Percentiles rank a stretch among this genome's conserved stretches.
phyloP scores from a whole-genome alignment of 2,329 filamentous ascomycete genomes.

The Botrytis elliptica region DNA sequence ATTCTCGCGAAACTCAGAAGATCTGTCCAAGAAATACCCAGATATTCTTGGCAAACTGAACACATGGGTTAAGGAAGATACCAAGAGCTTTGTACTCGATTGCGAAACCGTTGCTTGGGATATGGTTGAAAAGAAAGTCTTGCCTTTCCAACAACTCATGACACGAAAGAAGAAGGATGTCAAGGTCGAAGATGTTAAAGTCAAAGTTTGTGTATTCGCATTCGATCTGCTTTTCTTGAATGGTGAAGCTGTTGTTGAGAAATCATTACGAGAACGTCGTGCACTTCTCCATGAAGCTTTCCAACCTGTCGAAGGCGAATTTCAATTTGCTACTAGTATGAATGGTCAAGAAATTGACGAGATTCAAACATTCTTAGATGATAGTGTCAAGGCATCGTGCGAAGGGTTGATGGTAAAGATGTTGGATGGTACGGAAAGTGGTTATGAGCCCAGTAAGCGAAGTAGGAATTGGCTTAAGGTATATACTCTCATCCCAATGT shows the following conservation, averaged over 20 bases:
- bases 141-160: conserved; percentile 98
- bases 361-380: conserved; percentile 88
- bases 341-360: conserved; percentile 88
- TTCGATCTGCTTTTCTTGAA: conserved; percentile 95
- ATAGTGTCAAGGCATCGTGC: conserved; percentile 92
- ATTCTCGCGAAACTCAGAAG: conserved; percentile 96
- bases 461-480: conserved; percentile 98
- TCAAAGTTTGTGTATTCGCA: conserved; percentile 95
- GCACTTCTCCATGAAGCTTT: conserved; percentile 74
- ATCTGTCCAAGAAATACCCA: conserved; percentile 95
- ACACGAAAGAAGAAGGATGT: conserved; percentile 97
- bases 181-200: conserved; percentile 89
- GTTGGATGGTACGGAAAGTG: conserved; percentile 88
- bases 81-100: conserved; percentile 95
- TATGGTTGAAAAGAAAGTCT: conserved; percentile 86
- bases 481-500: conserved; percentile 32
- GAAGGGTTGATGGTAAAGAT: conserved; percentile 99
- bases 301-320: conserved; percentile 78
- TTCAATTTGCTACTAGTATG: conserved; percentile 83
- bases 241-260: conserved; percentile 84
- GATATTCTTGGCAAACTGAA: conserved; percentile 88
- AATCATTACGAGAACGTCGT: conserved; percentile 79
- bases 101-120: conserved; percentile 99
- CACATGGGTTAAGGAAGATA: conserved; percentile 84
- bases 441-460: conserved; percentile 93